Percentiles rank a stretch among this genome's conserved stretches.
Conservation (phyloP, 106 monocot genomes). For the Xerophyta viscosa region DNA sequence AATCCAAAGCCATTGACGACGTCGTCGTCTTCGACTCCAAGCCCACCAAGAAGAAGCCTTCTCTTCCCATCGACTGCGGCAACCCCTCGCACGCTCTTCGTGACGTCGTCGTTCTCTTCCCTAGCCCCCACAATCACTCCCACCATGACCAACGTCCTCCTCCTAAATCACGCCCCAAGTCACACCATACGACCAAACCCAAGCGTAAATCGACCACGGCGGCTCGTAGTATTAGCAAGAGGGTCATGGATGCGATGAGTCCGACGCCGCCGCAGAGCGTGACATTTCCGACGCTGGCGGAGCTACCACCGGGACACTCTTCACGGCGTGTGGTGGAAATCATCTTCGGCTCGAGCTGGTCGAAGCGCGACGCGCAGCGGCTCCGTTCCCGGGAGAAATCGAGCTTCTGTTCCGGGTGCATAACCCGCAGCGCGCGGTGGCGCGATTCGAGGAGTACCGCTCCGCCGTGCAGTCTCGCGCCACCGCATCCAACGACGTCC, state of each 20-base stretch:
- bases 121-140: too few relatives aligned
- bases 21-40: conserved; percentile 21
- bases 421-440: conserved; percentile 47
- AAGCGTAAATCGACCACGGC: too few relatives aligned
- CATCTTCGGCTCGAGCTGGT: conserved; percentile 76
- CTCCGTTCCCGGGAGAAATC: conserved; percentile 48
- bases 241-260: too few relatives aligned
- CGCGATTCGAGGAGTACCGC: conserved; percentile 83
- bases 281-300: conserved; percentile 28
- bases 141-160: too few relatives aligned
- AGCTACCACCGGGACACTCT: conserved; percentile 55
- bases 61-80: conserved; percentile 18
- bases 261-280: neutral
- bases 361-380: conserved; percentile 15
- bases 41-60: too few relatives aligned
- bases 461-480: conserved; percentile 27
- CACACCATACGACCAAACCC: too few relatives aligned
- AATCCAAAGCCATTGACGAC: conserved; percentile 37
- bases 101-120: conserved; percentile 31
- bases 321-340: conserved; percentile 73
- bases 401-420: conserved; percentile 77
- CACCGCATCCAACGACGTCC: conserved; percentile 17
- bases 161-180: too few relatives aligned
- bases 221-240: too few relatives aligned
- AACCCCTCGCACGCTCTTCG: conserved; percentile 20